Evolutionary conservation across 148 eudicot species (phyloP).

Genomic region (Linanthus parryae): DNA sequence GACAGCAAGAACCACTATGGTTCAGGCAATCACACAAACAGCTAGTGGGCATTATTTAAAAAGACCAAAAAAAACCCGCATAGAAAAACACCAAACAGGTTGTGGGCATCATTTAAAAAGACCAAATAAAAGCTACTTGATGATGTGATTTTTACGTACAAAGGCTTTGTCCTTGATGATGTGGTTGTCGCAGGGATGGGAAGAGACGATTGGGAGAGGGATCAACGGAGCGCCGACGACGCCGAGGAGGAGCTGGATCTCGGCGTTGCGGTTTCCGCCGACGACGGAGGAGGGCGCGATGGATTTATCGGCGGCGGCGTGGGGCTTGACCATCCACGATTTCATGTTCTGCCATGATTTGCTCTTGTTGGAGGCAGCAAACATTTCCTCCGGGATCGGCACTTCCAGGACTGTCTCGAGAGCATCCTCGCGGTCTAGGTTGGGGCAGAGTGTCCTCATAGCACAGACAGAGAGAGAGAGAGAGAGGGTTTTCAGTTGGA

Average conservation of each 20-base stretch:
- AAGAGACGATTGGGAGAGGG: constrained; percentile 53
- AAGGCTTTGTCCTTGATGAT: constrained; percentile 67
- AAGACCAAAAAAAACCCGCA: no score
- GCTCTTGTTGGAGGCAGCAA: constrained; percentile 29
- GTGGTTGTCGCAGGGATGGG: constrained; percentile 15
- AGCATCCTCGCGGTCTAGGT: constrained; percentile 68
- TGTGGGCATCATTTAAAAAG: no score
- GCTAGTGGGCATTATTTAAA: no score
- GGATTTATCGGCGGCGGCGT: constrained; percentile 1
- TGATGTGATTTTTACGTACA: constrained; percentile 49
- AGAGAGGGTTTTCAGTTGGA: background rate
- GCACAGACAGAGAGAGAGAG: background rate
- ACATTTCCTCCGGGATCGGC: constrained; percentile 87
- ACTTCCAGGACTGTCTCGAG: constrained; percentile 93
- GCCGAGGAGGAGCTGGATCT: constrained; percentile 75
- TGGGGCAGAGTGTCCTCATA: constrained; percentile 89
- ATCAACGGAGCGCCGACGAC: constrained; percentile 87
- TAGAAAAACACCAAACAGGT: no score
- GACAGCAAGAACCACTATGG: no score
- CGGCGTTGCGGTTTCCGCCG: constrained; percentile 34
- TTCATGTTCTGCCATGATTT: constrained; percentile 63
- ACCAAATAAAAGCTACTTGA: no score
- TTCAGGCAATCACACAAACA: no score
- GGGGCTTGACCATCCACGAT: constrained; percentile 65
- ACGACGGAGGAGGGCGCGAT: constrained; percentile 21